A percentile compares a stretch with the other conserved stretches of the same genome.
Conservation (phyloP, 2,329 filamentous ascomycete genomes). For the Colletotrichum sp. region DNA sequence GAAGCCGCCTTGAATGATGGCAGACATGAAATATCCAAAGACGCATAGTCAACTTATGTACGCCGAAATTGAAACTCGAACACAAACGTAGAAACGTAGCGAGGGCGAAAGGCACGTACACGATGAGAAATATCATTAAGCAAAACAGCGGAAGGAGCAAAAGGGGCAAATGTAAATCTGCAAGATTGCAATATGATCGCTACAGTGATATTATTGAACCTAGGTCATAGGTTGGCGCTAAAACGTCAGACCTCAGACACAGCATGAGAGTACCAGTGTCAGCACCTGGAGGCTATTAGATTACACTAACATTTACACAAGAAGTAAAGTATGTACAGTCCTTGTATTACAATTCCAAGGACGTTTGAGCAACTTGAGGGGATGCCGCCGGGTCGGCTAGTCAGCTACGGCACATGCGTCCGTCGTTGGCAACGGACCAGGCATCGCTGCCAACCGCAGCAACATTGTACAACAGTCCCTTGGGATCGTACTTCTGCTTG, state of each 20-base stretch:
- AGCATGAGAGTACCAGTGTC: neutral
- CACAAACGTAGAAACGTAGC: fast-evolving
- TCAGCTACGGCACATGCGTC: conserved; percentile 22
- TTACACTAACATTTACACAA: neutral
- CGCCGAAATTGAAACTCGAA: neutral
- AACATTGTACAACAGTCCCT: conserved; percentile 30
- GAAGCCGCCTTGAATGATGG: neutral
- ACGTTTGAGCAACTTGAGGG: neutral
- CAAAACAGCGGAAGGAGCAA: neutral
- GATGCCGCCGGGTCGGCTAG: neutral
- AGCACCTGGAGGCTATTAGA: neutral
- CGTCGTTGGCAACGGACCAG: conserved; percentile 23
- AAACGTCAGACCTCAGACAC: neutral
- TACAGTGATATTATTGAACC: neutral
- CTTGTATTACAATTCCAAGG: neutral
- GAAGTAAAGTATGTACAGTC: neutral
- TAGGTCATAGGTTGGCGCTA: neutral
- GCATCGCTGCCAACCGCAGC: conserved; percentile 33
- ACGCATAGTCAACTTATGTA: neutral
- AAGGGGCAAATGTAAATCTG: neutral
- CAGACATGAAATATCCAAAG: neutral
- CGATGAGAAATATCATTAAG: fast-evolving
- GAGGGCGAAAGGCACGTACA: neutral
- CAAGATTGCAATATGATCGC: neutral
- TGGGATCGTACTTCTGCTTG: conserved; percentile 37